Percentiles rank a stretch among this genome's conserved stretches.
Conservation (phyloP, 1,284 basidiomycete species). For the Trichosporon faecale region DNA sequence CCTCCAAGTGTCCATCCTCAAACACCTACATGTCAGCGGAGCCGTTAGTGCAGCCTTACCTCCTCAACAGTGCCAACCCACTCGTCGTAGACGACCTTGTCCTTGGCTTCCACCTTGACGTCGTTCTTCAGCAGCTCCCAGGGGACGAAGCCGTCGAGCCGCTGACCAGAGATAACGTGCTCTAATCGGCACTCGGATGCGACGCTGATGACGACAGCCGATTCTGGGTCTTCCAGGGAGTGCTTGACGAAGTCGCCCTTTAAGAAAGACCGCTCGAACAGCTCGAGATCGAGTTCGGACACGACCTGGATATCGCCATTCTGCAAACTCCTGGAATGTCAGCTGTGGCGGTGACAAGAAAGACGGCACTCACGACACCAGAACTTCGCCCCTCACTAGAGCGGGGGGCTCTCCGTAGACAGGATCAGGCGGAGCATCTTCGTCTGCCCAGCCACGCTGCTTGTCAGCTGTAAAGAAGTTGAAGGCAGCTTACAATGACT, state of each 20-base stretch:
- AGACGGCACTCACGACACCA: constrained; percentile 57
- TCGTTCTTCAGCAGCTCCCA: constrained; percentile 62
- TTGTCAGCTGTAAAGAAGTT: background rate
- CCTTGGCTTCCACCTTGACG: constrained; percentile 60
- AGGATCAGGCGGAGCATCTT: constrained; percentile 35
- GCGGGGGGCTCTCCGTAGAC: constrained; percentile 67
- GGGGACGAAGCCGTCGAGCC: constrained; percentile 64
- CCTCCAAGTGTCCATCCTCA: constrained; percentile 70
- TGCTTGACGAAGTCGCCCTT: constrained; percentile 79
- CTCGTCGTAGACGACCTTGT: constrained; percentile 75
- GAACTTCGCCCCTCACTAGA: constrained; percentile 74
- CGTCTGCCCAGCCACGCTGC: constrained; percentile 46
- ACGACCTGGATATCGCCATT: constrained; percentile 65
- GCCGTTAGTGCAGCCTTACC: constrained; percentile 29
- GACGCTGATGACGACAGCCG: constrained; percentile 70
- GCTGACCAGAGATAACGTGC: constrained; percentile 68
- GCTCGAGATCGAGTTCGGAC: constrained; percentile 64
- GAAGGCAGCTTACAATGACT: constrained; percentile 34
- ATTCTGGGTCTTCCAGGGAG: constrained; percentile 65
- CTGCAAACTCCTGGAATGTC: constrained; percentile 51
- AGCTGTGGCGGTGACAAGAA: background rate
- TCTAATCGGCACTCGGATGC: constrained; percentile 65
- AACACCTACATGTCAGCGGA: constrained; percentile 61
- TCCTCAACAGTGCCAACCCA: constrained; percentile 77
- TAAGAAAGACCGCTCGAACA: constrained; percentile 75